Evolutionary conservation across 345 rosid species (phyloP).

Genomic region (Arabidopsis suecica): DNA sequence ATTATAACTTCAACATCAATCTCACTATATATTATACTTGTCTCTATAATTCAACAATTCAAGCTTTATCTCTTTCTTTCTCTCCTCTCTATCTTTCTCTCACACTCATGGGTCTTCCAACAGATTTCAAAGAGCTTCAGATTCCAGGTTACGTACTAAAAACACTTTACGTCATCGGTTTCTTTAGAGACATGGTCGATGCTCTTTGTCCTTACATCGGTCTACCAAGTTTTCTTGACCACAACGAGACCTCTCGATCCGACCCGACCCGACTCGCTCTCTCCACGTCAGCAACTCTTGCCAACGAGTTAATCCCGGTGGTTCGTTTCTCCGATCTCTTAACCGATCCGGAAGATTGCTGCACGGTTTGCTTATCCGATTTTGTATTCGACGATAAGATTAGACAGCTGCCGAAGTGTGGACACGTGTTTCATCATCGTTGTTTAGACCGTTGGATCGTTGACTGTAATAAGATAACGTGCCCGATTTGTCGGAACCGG

Average conservation of each 20-base stretch:
- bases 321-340: constrained; percentile 62
- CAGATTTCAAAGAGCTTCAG: constrained; percentile 59
- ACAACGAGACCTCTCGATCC: constrained; percentile 50
- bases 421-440: constrained; percentile 64
- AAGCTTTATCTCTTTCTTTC: constrained; percentile 12
- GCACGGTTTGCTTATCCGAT: constrained; percentile 79
- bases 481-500: constrained; percentile 68
- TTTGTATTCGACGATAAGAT: constrained; percentile 61
- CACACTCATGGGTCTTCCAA: constrained; percentile 68
- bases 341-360: constrained; percentile 62
- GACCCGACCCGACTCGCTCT: neutral
- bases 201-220: constrained; percentile 59
- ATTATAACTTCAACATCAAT: neutral
- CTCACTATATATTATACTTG: neutral
- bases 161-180: constrained; percentile 57
- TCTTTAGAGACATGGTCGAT: constrained; percentile 54
- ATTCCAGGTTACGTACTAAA: constrained; percentile 66
- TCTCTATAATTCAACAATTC: constrained; percentile 4
- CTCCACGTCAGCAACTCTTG: constrained; percentile 53
- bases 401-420: constrained; percentile 57
- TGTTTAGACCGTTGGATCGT: constrained; percentile 81
- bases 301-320: constrained; percentile 61
- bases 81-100: constrained; percentile 25
- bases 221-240: constrained; percentile 63
- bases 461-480: constrained; percentile 61